These are phyloP conservation scores for Aspergillus heteromorphus DNA, from an alignment of 495 filamentous ascomycete species.

Conservation along the genomic window DNA sequence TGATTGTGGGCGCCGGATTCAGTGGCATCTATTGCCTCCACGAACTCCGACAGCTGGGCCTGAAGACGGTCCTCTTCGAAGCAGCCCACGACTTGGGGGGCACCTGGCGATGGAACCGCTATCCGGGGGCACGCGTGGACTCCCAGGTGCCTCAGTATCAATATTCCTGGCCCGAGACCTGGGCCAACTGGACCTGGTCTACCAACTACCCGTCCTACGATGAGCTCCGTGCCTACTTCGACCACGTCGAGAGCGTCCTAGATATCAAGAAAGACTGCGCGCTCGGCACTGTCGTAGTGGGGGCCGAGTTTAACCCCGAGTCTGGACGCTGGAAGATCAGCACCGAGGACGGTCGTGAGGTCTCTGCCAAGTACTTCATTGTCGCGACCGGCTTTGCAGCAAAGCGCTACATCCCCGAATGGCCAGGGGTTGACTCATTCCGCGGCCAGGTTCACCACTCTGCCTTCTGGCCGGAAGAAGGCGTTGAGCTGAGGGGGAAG, in stretches of 20 bases:
- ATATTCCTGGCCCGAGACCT: slow-evolving; percentile 44
- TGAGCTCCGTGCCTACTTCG: slow-evolving; percentile 51
- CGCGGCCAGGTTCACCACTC: slow-evolving; percentile 51
- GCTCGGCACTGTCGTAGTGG: slow-evolving; percentile 45
- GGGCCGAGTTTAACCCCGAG: slow-evolving; percentile 36
- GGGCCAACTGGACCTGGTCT: slow-evolving; percentile 47
- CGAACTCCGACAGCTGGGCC: slow-evolving; percentile 29
- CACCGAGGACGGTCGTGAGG: slow-evolving; percentile 15
- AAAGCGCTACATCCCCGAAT: slow-evolving; percentile 38
- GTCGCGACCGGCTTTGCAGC: slow-evolving; percentile 18
- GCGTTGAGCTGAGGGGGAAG: slow-evolving; percentile 44
- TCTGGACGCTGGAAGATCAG: slow-evolving; percentile 25
- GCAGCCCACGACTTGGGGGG: slow-evolving; percentile 43
- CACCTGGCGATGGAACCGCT: slow-evolving; percentile 50
- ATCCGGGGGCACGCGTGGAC: slow-evolving; percentile 48
- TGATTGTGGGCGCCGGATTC: slow-evolving; percentile 26
- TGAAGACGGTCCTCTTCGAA: slow-evolving; percentile 38
- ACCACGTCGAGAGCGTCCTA: slow-evolving; percentile 46
- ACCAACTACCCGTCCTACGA: slow-evolving; percentile 44
- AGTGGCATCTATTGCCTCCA: slow-evolving; percentile 31
- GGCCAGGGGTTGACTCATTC: slow-evolving; percentile 49
- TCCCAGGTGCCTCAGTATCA: slow-evolving; percentile 47
- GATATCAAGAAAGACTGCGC: slow-evolving; percentile 46
- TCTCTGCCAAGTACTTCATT: slow-evolving; percentile 27
- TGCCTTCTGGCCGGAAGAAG: slow-evolving; percentile 52